Base-by-base conservation (phyloP, 129 eudicot genomes). In the Kitagawia praeruptora region DNA sequence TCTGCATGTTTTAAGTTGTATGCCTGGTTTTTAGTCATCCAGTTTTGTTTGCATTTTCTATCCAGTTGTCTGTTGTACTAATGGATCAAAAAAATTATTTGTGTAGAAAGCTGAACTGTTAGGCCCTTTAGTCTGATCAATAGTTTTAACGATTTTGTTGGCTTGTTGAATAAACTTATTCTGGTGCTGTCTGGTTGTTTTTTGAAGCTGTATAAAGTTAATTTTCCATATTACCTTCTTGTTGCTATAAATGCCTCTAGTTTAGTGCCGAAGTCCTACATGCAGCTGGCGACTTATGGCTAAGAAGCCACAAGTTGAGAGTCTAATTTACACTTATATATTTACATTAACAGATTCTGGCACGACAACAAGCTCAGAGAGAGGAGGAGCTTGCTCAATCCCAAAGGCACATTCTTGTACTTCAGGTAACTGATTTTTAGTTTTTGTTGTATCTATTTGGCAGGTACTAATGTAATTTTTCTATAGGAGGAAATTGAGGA, bases 361-460 rank as follows among this genome's bases (percentile, higher is more conserved):
- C 99, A 15, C 87, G 99, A 85, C 99, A 96, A 83, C 99, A 96
- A 88, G 99, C 99, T 83, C 99, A 96, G 84, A 89, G 99, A 85
- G 99, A 96, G 84, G 99, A 96, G 83, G 98, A 96, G 92, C 90
- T 96, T 75, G 89, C 98, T 76, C 99, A 96, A 74, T 87, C 99
- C 38, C 99, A 96, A 64, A 85, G 99, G 73, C 99, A 96, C 79
- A 96, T 96, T 85, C 98, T 96, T 84, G 99, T 91, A 61, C 99
- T 96, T 84, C 99, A 96, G 83, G 99, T 96, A 79, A 82, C 90
- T 83, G 41, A 19, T 46, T n/a, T 38, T 38, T 76, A 58, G 67
- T 66, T 46, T 79, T n/a, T 13, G 31, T 75, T 51, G 42, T 41
- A 23, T 18, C 10, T 25, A 25, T 31, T 8, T 21, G 21, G 78